Percentiles rank a stretch among this genome's conserved stretches.
Evolutionary conservation across 768 basidiomycete species (phyloP).

Genomic region (Agrocybe praecox): DNA sequence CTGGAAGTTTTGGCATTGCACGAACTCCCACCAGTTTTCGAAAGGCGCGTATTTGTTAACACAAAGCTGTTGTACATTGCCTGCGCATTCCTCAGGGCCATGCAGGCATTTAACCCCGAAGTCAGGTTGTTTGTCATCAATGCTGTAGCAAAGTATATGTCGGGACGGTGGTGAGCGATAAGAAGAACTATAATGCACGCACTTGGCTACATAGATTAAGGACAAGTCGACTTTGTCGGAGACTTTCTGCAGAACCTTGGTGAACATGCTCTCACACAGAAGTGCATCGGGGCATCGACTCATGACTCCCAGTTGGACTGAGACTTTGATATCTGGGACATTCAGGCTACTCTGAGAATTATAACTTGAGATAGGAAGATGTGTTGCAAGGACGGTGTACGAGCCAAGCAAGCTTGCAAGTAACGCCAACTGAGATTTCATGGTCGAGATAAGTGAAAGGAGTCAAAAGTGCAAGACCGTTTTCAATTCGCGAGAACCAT

Average conservation of each 20-base stretch:
- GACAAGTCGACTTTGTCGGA: slow-evolving; percentile 66
- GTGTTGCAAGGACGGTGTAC: not conserved
- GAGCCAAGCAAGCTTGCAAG: not conserved
- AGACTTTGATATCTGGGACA: slow-evolving; percentile 38
- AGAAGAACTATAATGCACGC: slow-evolving; percentile 26
- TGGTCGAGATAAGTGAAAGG: slow-evolving; percentile 1
- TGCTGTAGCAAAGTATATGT: slow-evolving; percentile 34
- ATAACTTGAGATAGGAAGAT: not conserved
- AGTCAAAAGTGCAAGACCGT: slow-evolving; percentile 1
- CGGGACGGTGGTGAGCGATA: not conserved
- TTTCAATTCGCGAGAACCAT: not conserved
- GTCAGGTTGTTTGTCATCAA: slow-evolving; percentile 62
- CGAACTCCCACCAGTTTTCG: slow-evolving; percentile 79
- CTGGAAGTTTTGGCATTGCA: slow-evolving; percentile 78
- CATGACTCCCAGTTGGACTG: slow-evolving; percentile 55
- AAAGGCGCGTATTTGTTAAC: slow-evolving; percentile 59
- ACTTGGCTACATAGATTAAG: slow-evolving; percentile 77
- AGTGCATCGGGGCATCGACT: slow-evolving; percentile 79
- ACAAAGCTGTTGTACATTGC: slow-evolving; percentile 90
- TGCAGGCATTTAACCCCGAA: slow-evolving; percentile 87
- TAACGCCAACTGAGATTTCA: not conserved
- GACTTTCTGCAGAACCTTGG: slow-evolving; percentile 67
- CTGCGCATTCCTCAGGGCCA: slow-evolving; percentile 80
- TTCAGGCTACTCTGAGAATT: slow-evolving; percentile 10
- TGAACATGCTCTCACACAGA: slow-evolving; percentile 77